Evolutionary conservation across 1,284 basidiomycete genomes (phyloP).

Genomic region (Papiliotrema flavescens): DNA sequence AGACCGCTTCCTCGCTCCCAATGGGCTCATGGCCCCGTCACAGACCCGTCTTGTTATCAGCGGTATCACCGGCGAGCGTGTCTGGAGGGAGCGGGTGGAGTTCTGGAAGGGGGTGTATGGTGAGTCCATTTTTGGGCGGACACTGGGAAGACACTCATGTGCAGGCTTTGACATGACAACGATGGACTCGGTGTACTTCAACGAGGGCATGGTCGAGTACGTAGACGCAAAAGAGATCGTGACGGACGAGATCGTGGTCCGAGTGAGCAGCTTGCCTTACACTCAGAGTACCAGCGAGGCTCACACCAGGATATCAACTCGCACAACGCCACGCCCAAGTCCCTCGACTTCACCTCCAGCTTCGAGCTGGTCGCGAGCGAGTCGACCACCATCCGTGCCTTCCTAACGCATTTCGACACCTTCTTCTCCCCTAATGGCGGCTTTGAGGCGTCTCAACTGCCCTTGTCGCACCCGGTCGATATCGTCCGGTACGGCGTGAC

Average conservation of each 20-base stretch:
- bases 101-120: slow-evolving; percentile 95
- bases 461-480: slow-evolving; percentile 44
- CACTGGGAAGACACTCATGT: not conserved
- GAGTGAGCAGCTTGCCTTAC: slow-evolving; percentile 52
- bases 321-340: slow-evolving; percentile 59
- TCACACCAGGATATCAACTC: slow-evolving; percentile 64
- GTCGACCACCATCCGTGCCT: slow-evolving; percentile 67
- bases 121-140: slow-evolving; percentile 33
- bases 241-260: slow-evolving; percentile 64
- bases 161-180: slow-evolving; percentile 77
- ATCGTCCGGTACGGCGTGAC: slow-evolving; percentile 31
- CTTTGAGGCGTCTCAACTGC: slow-evolving; percentile 49
- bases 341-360: slow-evolving; percentile 72
- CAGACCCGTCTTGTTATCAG: slow-evolving; percentile 82
- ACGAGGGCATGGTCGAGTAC: slow-evolving; percentile 78
- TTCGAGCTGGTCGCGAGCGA: slow-evolving; percentile 66
- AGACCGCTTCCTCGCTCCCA: slow-evolving; percentile 72
- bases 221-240: slow-evolving; percentile 67
- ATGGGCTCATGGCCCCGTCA: slow-evolving; percentile 85
- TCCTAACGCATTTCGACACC: slow-evolving; percentile 91
- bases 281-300: not conserved
- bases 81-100: slow-evolving; percentile 72
- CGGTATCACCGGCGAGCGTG: slow-evolving; percentile 69
- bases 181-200: slow-evolving; percentile 64
- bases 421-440: slow-evolving; percentile 70